Evolutionary conservation across 306 rosid genomes (phyloP).

Genomic region (Malus fusca): DNA sequence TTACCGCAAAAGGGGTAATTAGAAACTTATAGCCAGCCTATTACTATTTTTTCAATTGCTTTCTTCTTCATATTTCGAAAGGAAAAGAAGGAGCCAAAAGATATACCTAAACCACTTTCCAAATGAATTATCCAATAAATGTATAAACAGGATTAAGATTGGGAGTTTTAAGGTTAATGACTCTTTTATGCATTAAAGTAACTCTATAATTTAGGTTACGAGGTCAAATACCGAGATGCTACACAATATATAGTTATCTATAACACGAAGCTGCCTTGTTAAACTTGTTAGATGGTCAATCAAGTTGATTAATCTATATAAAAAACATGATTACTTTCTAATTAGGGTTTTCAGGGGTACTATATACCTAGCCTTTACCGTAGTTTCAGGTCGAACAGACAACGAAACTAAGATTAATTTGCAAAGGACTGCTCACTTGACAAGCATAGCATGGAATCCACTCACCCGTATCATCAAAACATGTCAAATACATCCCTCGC

Average conservation of each 20-base stretch:
- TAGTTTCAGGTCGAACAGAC: constrained; percentile 37
- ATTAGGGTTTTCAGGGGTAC: not conserved
- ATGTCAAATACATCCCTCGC: not conserved
- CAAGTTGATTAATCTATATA: not conserved
- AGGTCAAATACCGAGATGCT: not conserved
- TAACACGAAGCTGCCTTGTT: not conserved
- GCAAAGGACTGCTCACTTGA: constrained; percentile 28
- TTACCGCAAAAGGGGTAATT: not conserved
- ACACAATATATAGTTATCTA: not conserved
- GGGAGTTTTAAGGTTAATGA: not conserved
- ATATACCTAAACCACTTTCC: not conserved
- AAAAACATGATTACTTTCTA: not conserved
- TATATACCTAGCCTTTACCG: not conserved
- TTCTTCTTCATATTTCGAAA: not conserved
- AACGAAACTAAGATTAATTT: constrained; percentile 23
- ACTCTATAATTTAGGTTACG: not conserved
- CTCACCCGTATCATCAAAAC: constrained; percentile 18
- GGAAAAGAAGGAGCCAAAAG: not conserved
- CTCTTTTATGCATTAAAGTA: not conserved
- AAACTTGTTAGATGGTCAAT: not conserved
- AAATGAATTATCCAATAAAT: not conserved
- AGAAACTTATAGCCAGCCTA: no score
- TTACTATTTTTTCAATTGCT: no score
- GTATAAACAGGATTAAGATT: not conserved
- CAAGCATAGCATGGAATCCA: constrained; percentile 24